Base-by-base conservation (phyloP, 371 early-diverging fungal genomes). In the Mucor racemosus region DNA sequence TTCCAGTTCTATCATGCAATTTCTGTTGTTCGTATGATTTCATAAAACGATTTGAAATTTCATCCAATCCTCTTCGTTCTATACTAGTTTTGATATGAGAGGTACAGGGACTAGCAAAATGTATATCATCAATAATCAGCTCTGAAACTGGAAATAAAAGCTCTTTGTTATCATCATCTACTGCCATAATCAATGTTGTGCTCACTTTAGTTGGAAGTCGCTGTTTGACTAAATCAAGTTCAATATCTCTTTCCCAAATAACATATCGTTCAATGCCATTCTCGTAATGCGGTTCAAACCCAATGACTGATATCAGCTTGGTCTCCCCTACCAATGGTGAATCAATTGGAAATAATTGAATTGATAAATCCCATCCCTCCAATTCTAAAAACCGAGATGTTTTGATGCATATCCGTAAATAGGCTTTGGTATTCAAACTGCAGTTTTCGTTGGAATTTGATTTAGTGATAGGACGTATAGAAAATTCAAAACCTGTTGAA, bases 221-320 rank as follows among this genome's bases (percentile, higher is more conserved):
- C 4, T 40, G 5, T 15, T 4, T 34, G 13, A 38, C 21, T 9
- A 65, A 3, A 40, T 72, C 65, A 0, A 72, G 40, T 11, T 58
- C 35, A 48, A 68, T 34, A 46, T 73, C 73, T 11, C 66, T 53
- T 21, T 73, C 69, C 73, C 73, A 73, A 26, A 65, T 31, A n/a
- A 58, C 17, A 58, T 62, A 62, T 33, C 63, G 65, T 19, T 73
- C 73, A 9, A 63, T 62, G 1, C 63, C 63, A 58, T 68, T 68
- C 48, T 73, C 69, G 31, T 65, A 73, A 39, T 55, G 48, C 11
- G 66, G 33, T 41, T 73, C 69, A 36, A 73, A 68, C 0, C 69
- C 73, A 53, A 65, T 26, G 3, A 73, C 46, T 5, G 73, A 36
- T 13, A 73, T 13, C 7, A 21, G 21, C 15, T 55, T 56, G 3